Percentiles rank a stretch among this genome's conserved stretches.
Evolutionary conservation across 1,284 basidiomycete species (phyloP).

Genomic region (Tylopilus orsonianus): DNA sequence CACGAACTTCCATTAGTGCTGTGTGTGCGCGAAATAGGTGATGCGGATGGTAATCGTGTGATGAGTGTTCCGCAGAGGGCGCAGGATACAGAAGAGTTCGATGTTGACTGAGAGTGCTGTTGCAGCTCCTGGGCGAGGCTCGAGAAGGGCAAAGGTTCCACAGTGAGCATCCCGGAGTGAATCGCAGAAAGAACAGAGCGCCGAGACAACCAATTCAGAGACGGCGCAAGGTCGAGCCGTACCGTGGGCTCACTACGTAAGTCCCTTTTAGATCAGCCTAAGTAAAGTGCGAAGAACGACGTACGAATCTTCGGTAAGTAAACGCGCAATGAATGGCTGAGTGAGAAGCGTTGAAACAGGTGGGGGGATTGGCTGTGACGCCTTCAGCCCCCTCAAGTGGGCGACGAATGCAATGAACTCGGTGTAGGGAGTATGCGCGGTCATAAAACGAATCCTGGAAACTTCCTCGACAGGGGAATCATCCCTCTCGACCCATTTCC

Average conservation of each 20-base stretch:
- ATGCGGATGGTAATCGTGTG: slow-evolving; percentile 24
- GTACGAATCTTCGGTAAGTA: slow-evolving; percentile 86
- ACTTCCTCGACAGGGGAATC: slow-evolving; percentile 21
- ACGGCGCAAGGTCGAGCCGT: slow-evolving; percentile 90
- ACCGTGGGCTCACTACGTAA: slow-evolving; percentile 80
- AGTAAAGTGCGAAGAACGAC: slow-evolving; percentile 36
- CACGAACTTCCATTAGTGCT: slow-evolving; percentile 42
- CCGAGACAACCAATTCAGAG: slow-evolving; percentile 90
- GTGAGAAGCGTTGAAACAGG: slow-evolving; percentile 70
- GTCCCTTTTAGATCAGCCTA: slow-evolving; percentile 8
- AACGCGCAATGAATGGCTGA: slow-evolving; percentile 82
- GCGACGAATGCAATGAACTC: slow-evolving; percentile 85
- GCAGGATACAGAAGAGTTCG: slow-evolving; percentile 50
- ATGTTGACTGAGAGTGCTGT: slow-evolving; percentile 27
- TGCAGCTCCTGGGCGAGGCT: slow-evolving; percentile 52
- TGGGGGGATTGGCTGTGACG: slow-evolving; percentile 53
- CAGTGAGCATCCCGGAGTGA: slow-evolving; percentile 82
- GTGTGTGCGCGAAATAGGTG: slow-evolving; percentile 21
- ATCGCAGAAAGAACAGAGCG: slow-evolving; percentile 86
- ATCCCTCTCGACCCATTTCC: slow-evolving; percentile 59
- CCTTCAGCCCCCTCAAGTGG: slow-evolving; percentile 77
- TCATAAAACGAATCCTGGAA: slow-evolving; percentile 47
- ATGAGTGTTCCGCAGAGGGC: slow-evolving; percentile 76
- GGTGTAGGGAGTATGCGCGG: slow-evolving; percentile 75
- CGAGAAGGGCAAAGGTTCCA: slow-evolving; percentile 77